A percentile compares a stretch with the other conserved stretches of the same genome.
Conservation (phyloP, 2,329 filamentous ascomycete species). For the Colletotrichum zoysiae region DNA sequence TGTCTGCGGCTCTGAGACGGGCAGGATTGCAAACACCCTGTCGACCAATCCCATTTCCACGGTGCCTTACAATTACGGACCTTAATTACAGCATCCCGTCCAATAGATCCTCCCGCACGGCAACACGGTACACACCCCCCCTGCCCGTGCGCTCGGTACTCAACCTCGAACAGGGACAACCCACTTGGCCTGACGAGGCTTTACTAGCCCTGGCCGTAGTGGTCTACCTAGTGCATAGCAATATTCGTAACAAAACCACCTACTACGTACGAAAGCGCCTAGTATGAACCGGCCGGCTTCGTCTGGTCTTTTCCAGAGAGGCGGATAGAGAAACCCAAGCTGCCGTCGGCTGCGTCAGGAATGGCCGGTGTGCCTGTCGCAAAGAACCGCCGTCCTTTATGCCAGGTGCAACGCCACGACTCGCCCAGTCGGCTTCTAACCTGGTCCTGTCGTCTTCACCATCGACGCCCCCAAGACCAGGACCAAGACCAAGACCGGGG, state of each 20-base stretch:
- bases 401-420: slow-evolving; percentile 32
- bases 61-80: slow-evolving; percentile 35
- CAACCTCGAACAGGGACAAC: slow-evolving; percentile 42
- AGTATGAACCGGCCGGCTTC: slow-evolving; percentile 26
- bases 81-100: slow-evolving; percentile 35
- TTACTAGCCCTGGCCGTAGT: slow-evolving; percentile 33
- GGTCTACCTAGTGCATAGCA: not conserved
- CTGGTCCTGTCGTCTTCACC: slow-evolving; percentile 27
- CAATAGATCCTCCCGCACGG: slow-evolving; percentile 38
- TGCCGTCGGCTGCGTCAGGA: slow-evolving; percentile 25
- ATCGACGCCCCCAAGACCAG: slow-evolving; percentile 28
- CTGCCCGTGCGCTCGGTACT: slow-evolving; percentile 39
- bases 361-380: slow-evolving; percentile 11
- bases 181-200: slow-evolving; percentile 41
- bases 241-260: too few species aligned
- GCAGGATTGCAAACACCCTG: slow-evolving; percentile 16
- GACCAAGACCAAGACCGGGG: slow-evolving; percentile 16
- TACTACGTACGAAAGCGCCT: not conserved
- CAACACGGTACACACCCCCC: not conserved
- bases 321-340: not conserved
- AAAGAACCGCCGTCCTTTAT: slow-evolving; percentile 1
- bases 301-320: not conserved
- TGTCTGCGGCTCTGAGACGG: slow-evolving; percentile 17
- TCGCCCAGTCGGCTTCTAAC: slow-evolving; percentile 8
- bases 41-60: slow-evolving; percentile 28